These are phyloP conservation scores for Aspergillus aculeatinus DNA, from an alignment of 2,329 filamentous ascomycete species.

Conservation along the genomic window DNA sequence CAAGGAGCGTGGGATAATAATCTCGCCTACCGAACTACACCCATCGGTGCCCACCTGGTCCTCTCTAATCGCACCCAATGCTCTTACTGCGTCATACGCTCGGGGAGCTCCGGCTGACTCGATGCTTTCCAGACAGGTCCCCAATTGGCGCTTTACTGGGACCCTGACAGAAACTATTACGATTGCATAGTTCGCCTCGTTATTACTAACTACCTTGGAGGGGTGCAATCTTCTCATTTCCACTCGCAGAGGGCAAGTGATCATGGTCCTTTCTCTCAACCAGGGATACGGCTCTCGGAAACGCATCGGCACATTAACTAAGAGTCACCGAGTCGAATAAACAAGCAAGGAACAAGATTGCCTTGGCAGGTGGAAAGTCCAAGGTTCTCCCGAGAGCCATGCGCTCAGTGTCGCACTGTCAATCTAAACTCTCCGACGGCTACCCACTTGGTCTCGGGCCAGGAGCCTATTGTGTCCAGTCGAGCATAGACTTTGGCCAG, in stretches of 20 bases:
- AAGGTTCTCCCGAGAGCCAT: neutral
- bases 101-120: neutral
- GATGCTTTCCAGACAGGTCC: neutral
- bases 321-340: neutral
- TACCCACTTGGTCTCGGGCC: neutral
- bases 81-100: too few relatives aligned
- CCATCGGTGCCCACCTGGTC: neutral
- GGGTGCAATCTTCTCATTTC: neutral
- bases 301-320: neutral
- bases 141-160: neutral
- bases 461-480: neutral
- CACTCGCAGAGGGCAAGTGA: neutral
- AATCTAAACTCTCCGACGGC: neutral
- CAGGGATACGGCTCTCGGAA: neutral
- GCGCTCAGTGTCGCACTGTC: neutral
- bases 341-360: neutral
- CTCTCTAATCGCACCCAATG: neutral
- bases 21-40: neutral
- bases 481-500: neutral
- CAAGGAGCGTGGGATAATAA: neutral
- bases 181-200: neutral
- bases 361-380: neutral
- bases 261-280: neutral
- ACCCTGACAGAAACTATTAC: neutral
- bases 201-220: neutral